Percentiles rank a stretch among this genome's conserved stretches.
Conservation (phyloP, 2,329 filamentous ascomycete genomes). For the Ascochyta rabiei region DNA sequence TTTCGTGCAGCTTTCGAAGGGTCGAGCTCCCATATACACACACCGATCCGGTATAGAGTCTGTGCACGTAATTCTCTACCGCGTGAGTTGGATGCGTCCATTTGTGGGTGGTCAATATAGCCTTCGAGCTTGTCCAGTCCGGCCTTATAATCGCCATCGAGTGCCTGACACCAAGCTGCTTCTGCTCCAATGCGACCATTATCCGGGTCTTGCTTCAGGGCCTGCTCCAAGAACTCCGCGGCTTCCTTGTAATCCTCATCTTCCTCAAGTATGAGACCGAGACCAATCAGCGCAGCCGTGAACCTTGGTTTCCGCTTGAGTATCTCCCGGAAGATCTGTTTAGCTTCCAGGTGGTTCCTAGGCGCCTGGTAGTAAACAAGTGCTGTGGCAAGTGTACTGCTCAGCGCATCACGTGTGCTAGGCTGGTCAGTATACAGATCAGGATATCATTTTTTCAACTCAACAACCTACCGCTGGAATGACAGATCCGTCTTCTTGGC, state of each 20-base stretch:
- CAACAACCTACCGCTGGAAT: slow-evolving; percentile 55
- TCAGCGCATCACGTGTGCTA: slow-evolving; percentile 72
- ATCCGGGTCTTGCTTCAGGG: slow-evolving; percentile 71
- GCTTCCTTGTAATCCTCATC: slow-evolving; percentile 87
- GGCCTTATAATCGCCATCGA: slow-evolving; percentile 74
- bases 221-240: slow-evolving; percentile 78
- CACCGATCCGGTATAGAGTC: slow-evolving; percentile 83
- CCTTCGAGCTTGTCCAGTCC: slow-evolving; percentile 73
- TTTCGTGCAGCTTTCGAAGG: slow-evolving; percentile 75
- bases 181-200: slow-evolving; percentile 85
- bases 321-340: slow-evolving; percentile 81
- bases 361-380: slow-evolving; percentile 90
- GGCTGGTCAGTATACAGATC: not conserved
- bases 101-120: slow-evolving; percentile 64
- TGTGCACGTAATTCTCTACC: slow-evolving; percentile 78
- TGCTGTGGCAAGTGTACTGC: slow-evolving; percentile 80
- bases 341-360: slow-evolving; percentile 86
- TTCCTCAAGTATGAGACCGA: slow-evolving; percentile 91
- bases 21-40: slow-evolving; percentile 86
- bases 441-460: not conserved
- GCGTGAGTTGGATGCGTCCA: slow-evolving; percentile 66
- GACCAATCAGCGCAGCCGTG: slow-evolving; percentile 82
- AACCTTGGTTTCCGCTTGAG: slow-evolving; percentile 76
- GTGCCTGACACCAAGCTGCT: slow-evolving; percentile 88
- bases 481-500: slow-evolving; percentile 69